Conservation (phyloP, 2,329 filamentous ascomycete genomes). For the Cladosporium halotolerans region DNA sequence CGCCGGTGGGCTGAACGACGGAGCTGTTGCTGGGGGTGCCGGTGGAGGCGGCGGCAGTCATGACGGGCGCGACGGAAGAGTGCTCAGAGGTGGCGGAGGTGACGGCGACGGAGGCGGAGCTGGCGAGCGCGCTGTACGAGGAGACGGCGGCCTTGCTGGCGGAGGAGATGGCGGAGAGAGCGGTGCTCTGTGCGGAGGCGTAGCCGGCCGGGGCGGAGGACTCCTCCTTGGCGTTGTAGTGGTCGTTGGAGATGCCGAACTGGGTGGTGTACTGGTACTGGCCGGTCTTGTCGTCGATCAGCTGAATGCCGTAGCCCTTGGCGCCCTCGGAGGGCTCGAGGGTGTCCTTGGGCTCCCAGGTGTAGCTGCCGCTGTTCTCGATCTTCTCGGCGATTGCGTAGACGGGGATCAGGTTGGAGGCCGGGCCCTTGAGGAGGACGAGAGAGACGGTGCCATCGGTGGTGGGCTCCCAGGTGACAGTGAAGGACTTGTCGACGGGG, state of each 20-base stretch:
- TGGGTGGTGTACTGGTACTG: slow-evolving; percentile 57
- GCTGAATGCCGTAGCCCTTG: slow-evolving; percentile 54
- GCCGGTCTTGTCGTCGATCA: slow-evolving; percentile 54
- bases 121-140: slow-evolving; percentile 9
- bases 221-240: slow-evolving; percentile 19
- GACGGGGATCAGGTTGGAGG: slow-evolving; percentile 47
- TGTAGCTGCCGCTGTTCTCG: slow-evolving; percentile 50
- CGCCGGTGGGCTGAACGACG: slow-evolving; percentile 30
- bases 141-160: slow-evolving; percentile 14
- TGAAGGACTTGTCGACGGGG: slow-evolving; percentile 50
- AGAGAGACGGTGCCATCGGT: slow-evolving; percentile 49
- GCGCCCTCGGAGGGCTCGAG: slow-evolving; percentile 40
- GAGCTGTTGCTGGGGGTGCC: slow-evolving; percentile 18
- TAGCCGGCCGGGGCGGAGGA: slow-evolving; percentile 43
- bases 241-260: slow-evolving; percentile 51
- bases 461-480: slow-evolving; percentile 52
- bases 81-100: slow-evolving; percentile 14
- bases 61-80: slow-evolving; percentile 24
- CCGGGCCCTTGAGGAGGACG: slow-evolving; percentile 54
- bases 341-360: slow-evolving; percentile 47
- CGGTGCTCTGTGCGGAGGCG: slow-evolving; percentile 29
- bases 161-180: slow-evolving; percentile 18
- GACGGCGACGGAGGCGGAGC: background rate
- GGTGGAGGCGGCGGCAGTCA: slow-evolving; percentile 27
- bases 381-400: slow-evolving; percentile 48